These are phyloP conservation scores for Diospyros lotus DNA, from an alignment of 148 eudicot genomes.

Conservation along the genomic window DNA sequence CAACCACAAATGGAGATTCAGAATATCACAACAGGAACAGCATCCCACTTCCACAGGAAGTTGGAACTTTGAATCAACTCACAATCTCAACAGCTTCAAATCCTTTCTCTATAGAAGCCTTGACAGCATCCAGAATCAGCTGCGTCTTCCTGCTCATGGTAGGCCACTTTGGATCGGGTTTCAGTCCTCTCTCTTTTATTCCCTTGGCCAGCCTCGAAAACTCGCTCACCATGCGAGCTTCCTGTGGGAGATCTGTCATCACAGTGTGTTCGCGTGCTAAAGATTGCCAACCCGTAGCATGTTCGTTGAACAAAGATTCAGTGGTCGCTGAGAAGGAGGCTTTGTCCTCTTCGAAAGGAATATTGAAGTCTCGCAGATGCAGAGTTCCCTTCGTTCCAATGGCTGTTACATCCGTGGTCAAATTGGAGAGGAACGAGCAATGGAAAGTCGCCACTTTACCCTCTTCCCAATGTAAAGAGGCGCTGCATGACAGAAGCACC, in stretches of 20 bases:
- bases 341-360: constrained; percentile 10
- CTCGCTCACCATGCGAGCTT: constrained; percentile 12
- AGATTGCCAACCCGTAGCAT: not conserved
- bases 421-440: constrained; percentile 3
- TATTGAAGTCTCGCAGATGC: constrained; percentile 1
- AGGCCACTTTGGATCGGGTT: constrained; percentile 11
- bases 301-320: not conserved
- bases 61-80: not conserved
- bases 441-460: constrained; percentile 7
- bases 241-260: constrained; percentile 9
- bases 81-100: constrained; percentile 3
- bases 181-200: not conserved
- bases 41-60: not conserved
- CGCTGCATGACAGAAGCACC: constrained; percentile 8
- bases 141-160: constrained; percentile 5
- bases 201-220: not conserved
- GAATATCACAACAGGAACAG: not conserved
- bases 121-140: constrained; percentile 11
- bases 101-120: not conserved
- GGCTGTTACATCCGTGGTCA: constrained; percentile 7
- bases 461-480: constrained; percentile 13
- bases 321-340: constrained; percentile 3
- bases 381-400: constrained; percentile 8
- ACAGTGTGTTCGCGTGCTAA: not conserved
- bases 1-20: too few relatives aligned